Base-by-base conservation (phyloP, 371 early-diverging fungal species). In the Massospora cicadina region DNA sequence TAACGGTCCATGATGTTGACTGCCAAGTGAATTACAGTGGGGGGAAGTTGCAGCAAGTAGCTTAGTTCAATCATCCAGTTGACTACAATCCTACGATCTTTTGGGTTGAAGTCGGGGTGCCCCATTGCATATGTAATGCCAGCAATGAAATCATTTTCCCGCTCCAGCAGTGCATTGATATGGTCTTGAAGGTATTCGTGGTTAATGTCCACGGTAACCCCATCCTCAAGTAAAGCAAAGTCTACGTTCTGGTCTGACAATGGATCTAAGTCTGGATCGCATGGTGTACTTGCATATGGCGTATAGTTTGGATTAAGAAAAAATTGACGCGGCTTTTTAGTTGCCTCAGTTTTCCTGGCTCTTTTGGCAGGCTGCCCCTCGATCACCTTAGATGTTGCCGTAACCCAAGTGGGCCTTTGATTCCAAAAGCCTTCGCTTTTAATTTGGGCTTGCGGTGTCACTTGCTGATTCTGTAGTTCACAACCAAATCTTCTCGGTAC, bases 1-100 rank as follows among this genome's bases (percentile, higher is more conserved):
- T 98, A 98, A 21, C 99, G 85, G 71, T 99, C 99, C 58, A 99
- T 83, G 55, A 99, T 79, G 77, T 96, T 95, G 64, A 98, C 88
- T 25, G 95, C 77, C 65, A 98, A 71, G 71, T 86, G 98, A 7
- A 99, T 78, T 0, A 99, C 97, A 73, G 99, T 99, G 25, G 96
- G 93, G n/a, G 92, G 76, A 33, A 99, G 77, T 26, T 83, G 81
- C 73, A 98, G 88, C 68, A 90, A 85, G 70, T 81, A 72, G 72
- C 96, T 95, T 24, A 93, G 84, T 70, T 96, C 90, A 58, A 98
- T 83, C 2, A 99, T 75, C 85, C 85, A 84, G 56, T 95, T 90
- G 13, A 93, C 43, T 43, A 17, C 17, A 43, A 5, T 78, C 27
- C 99, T 10, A 10, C 43, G 43, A 5, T 43, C 43, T 10, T 5